Conservation (phyloP, 1,284 basidiomycete species). For the Caloboletus firmus region DNA sequence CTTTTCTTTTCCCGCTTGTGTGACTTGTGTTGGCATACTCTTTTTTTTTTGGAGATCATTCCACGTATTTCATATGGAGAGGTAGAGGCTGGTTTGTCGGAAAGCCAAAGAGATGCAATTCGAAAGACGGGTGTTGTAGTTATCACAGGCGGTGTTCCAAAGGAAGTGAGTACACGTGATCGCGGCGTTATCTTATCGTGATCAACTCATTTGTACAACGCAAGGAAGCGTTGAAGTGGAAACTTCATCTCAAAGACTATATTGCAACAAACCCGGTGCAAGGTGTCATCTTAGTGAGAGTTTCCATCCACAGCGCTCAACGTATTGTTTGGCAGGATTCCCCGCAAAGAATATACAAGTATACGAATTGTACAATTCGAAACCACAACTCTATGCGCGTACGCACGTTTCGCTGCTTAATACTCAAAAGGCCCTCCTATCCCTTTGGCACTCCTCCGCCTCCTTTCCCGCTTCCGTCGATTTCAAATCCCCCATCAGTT, state of each 20-base stretch:
- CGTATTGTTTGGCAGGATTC: conserved; percentile 47
- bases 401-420: conserved; percentile 52
- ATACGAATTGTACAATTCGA: conserved; percentile 72
- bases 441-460: conserved; percentile 52
- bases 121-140: conserved; percentile 61
- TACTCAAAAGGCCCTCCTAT: conserved; percentile 56
- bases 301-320: not conserved
- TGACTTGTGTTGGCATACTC: not conserved
- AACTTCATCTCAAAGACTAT: conserved; percentile 56
- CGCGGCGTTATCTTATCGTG: not conserved
- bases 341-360: conserved; percentile 69
- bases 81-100: conserved; percentile 43
- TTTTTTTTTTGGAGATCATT: conserved; percentile 46
- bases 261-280: conserved; percentile 53
- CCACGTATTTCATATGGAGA: conserved; percentile 54
- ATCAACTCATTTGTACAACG: not conserved
- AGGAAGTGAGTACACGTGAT: conserved; percentile 39
- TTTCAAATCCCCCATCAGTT: conserved; percentile 62
- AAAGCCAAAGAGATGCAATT: conserved; percentile 45
- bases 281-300: conserved; percentile 35
- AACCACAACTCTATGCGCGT: conserved; percentile 55
- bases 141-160: conserved; percentile 57
- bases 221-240: conserved; percentile 64
- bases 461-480: conserved; percentile 45
- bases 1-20: not conserved